phyloP scores from a whole-genome alignment of 1,139 yeast species.

The Geotrichum klebahnii region DNA sequence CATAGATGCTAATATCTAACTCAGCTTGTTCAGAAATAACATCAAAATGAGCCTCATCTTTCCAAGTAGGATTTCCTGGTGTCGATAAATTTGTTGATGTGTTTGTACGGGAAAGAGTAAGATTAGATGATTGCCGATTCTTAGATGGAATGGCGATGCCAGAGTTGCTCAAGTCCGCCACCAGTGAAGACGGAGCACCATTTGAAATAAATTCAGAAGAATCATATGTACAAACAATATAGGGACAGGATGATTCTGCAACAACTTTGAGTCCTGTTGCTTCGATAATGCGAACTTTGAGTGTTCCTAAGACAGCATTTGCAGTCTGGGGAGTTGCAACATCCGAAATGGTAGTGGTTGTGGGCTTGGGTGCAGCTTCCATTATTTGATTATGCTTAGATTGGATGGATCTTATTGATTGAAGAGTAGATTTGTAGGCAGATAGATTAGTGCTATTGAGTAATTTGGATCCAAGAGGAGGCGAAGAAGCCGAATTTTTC shows the following conservation, averaged over 20 bases:
- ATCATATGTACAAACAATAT: slow-evolving; percentile 90
- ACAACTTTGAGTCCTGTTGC: slow-evolving; percentile 63
- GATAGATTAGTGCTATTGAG: neutral
- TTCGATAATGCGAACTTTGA: slow-evolving; percentile 73
- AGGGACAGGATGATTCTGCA: slow-evolving; percentile 61
- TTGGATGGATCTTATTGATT: neutral
- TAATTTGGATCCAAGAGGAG: slow-evolving; percentile 9
- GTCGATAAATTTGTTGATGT: slow-evolving; percentile 23
- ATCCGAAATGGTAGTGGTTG: slow-evolving; percentile 9
- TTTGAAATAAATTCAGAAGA: slow-evolving; percentile 82
- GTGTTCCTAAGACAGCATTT: slow-evolving; percentile 50
- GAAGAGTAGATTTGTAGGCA: slow-evolving; percentile 8
- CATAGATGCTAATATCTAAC: slow-evolving; percentile 83
- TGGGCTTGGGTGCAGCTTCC: slow-evolving; percentile 24
- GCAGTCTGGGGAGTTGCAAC: slow-evolving; percentile 16
- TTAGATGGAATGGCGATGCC: slow-evolving; percentile 43
- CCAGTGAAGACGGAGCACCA: slow-evolving; percentile 41
- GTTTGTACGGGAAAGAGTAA: neutral
- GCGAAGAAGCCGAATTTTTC: neutral
- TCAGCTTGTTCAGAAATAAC: slow-evolving; percentile 71
- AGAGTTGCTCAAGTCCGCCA: slow-evolving; percentile 5
- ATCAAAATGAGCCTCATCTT: slow-evolving; percentile 86
- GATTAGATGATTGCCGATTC: slow-evolving; percentile 13
- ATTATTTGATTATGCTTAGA: neutral
- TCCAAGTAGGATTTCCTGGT: slow-evolving; percentile 65